These are phyloP conservation scores for Trichophyton simii DNA, from an alignment of 2,329 filamentous ascomycete genomes.

Conservation along the genomic window DNA sequence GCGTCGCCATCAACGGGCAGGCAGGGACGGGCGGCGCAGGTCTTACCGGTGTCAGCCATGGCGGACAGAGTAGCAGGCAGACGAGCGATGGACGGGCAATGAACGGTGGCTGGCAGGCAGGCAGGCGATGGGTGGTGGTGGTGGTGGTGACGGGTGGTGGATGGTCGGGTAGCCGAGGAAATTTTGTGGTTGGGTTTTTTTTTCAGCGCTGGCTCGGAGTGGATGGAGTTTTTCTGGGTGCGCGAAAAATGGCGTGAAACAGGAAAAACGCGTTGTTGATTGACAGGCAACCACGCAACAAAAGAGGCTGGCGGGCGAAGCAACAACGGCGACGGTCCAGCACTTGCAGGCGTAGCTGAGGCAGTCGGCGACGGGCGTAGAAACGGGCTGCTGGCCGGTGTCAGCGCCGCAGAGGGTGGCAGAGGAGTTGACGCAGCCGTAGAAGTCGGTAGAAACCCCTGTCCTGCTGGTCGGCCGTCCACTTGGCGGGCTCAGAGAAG, in stretches of 20 bases:
- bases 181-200: slow-evolving; percentile 18
- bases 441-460: background rate
- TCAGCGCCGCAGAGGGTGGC: background rate
- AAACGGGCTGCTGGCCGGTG: background rate
- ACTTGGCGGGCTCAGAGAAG: background rate
- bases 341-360: background rate
- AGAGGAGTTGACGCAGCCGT: background rate
- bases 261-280: slow-evolving; percentile 25
- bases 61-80: slow-evolving; percentile 7
- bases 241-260: slow-evolving; percentile 19
- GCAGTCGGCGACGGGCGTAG: background rate
- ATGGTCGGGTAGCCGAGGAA: slow-evolving; percentile 10
- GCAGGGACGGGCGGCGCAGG: slow-evolving; percentile 16
- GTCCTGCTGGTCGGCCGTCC: background rate
- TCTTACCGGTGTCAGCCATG: slow-evolving; percentile 30
- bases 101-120: background rate
- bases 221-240: slow-evolving; percentile 15
- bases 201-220: slow-evolving; percentile 4
- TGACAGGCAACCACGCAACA: background rate
- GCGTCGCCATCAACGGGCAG: background rate
- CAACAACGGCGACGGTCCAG: background rate
- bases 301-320: background rate
- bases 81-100: background rate
- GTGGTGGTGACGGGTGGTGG: background rate
- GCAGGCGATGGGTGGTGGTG: background rate